phyloP scores from a whole-genome alignment of 2,329 filamentous ascomycete species.

The Colletotrichum sublineola region DNA sequence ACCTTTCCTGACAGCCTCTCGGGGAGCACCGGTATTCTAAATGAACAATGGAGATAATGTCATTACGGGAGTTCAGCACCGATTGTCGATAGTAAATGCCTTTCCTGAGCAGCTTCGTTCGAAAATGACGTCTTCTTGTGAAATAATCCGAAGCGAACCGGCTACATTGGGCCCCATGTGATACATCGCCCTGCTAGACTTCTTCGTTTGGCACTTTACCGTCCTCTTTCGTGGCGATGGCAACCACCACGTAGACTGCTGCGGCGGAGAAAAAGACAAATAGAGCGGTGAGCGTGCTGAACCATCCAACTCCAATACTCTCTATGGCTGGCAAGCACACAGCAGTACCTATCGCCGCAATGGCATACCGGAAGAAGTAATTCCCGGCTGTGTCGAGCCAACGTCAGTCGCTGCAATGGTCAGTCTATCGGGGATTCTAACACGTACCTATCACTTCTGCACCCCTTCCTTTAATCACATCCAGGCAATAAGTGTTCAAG shows the following conservation, averaged over 20 bases:
- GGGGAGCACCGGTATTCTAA: no score
- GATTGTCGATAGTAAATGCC: background rate
- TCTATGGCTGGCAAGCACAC: conserved; percentile 80
- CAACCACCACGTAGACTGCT: conserved; percentile 21
- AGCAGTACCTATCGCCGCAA: conserved; percentile 78
- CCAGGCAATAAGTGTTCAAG: conserved; percentile 68
- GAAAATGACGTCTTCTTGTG: background rate
- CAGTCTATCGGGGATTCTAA: background rate
- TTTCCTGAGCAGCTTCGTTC: no score
- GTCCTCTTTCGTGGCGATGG: conserved; percentile 12
- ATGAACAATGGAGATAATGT: background rate
- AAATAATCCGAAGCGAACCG: background rate
- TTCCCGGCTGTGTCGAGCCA: conserved; percentile 72
- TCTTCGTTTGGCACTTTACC: background rate
- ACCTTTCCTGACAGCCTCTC: no score
- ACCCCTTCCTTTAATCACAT: conserved; percentile 34
- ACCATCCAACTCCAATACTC: conserved; percentile 83
- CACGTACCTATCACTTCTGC: conserved; percentile 50
- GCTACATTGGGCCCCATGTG: background rate
- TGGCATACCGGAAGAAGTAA: conserved; percentile 82
- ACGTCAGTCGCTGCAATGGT: background rate
- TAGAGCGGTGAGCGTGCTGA: conserved; percentile 71
- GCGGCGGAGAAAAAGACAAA: conserved; percentile 20
- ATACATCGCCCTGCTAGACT: background rate
- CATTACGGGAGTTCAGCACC: background rate